Base-by-base conservation (phyloP, 2,329 filamentous ascomycete genomes). In the Neonectria hederae region DNA sequence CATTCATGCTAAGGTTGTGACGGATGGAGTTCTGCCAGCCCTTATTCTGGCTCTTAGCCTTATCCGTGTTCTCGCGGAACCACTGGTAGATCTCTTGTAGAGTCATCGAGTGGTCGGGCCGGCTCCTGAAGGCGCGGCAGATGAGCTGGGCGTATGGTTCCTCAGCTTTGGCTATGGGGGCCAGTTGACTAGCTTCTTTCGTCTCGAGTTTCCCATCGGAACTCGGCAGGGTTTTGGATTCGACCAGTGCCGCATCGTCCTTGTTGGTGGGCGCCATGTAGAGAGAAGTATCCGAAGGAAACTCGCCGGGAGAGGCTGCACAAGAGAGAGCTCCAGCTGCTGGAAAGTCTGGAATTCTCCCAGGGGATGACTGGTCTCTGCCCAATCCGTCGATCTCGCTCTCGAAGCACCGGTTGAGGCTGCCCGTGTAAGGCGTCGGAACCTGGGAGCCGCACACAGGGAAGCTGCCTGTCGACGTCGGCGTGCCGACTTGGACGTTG, bases 11-110 rank as follows among this genome's bases (percentile, higher is more conserved):
- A 8, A 98, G 83, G 72, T 98, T 98, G 78, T 98, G 95, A 2
- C 95, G 88, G 69, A 98, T 97, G 76, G 93, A 97, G 78, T 97
- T 98, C 80, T 95, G 92, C 95, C 95, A 98, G 10, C 94, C 95
- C 71, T 89, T 91, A 56, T 84, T 88, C 5, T 87, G 88, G 74
- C 58, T 66, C 54, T 94, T 96, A 59, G 87, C 87, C 78, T 96
- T 97, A 69, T 87, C 86, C 2, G 94, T 97, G 74, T 97, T 90
- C 28, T 90, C 85, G 45, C 87, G 83, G 74, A 98, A 97, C 94
- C 95, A 98, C 62, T 90, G 85, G 78, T 98, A 98, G 62, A 98
- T 92, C 58, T 97, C 90, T 70, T 94, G 90, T 13, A 98, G 83
- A 2, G 91, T 88, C 88, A 97, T 91, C 22, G 87, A 89, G 66